These are phyloP conservation scores for Suillus paluster DNA, from an alignment of 768 basidiomycete genomes.

Conservation along the genomic window DNA sequence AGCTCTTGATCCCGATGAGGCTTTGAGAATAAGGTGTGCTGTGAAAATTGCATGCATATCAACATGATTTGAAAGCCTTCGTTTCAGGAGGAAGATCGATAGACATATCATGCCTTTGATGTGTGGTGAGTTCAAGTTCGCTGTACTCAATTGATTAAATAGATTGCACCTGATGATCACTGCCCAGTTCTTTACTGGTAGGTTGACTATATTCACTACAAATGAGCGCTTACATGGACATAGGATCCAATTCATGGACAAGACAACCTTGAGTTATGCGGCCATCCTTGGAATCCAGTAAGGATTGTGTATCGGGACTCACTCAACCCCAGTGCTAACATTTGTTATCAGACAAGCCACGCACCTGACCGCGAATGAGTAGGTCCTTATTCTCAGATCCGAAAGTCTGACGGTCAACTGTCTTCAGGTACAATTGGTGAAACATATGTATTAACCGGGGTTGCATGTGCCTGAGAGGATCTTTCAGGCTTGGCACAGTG, in stretches of 20 bases:
- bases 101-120: conserved; percentile 63
- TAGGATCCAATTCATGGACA: conserved; percentile 73
- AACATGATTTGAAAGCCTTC: not conserved
- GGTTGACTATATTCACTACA: conserved; percentile 8
- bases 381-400: conserved; percentile 1
- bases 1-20: conserved; percentile 52
- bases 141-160: not conserved
- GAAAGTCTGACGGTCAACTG: not conserved
- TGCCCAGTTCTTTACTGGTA: conserved; percentile 58
- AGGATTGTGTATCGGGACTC: conserved; percentile 14
- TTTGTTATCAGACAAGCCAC: conserved; percentile 49
- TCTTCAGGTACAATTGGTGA: conserved; percentile 60
- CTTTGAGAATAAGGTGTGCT: conserved; percentile 49
- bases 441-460: conserved; percentile 6
- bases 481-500: conserved; percentile 62
- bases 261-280: conserved; percentile 63
- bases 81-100: conserved; percentile 57
- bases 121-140: conserved; percentile 56
- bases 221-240: not conserved
- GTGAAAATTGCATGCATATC: not conserved
- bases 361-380: conserved; percentile 65
- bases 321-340: not conserved
- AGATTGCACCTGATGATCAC: conserved; percentile 4
- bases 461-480: not conserved
- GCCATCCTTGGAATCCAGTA: conserved; percentile 69